Evolutionary conservation across 2,329 filamentous ascomycete genomes (phyloP).

Genomic region (Cryphonectria carpinicola): DNA sequence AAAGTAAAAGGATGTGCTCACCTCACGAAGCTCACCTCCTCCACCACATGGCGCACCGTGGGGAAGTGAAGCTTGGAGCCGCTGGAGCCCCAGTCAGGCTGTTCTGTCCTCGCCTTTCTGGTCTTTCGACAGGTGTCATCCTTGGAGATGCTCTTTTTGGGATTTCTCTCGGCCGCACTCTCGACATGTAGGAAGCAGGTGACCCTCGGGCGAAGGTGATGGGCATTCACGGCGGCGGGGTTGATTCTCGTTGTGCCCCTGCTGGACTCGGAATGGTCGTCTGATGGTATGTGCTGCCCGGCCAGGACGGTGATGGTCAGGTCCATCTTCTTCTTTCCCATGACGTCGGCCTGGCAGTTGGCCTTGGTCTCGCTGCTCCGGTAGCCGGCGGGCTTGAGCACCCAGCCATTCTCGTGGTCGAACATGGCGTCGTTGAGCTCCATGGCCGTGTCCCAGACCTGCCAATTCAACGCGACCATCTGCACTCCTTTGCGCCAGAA

Average conservation of each 20-base stretch:
- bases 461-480: conserved; percentile 99
- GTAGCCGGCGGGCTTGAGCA: conserved; percentile 80
- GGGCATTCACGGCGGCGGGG: conserved; percentile 49
- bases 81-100: conserved; percentile 63
- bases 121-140: conserved; percentile 46
- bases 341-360: conserved; percentile 48
- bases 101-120: conserved; percentile 55
- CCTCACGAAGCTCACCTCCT: conserved; percentile 74
- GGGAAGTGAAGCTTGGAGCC: conserved; percentile 61
- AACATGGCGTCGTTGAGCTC: conserved; percentile 99
- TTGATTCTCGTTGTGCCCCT: conserved; percentile 34
- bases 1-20: conserved; percentile 38
- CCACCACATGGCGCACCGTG: conserved; percentile 61
- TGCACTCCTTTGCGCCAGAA: conserved; percentile 95
- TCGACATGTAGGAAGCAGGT: conserved; percentile 83
- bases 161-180: conserved; percentile 47
- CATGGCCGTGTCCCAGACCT: conserved; percentile 90
- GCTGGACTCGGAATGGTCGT: conserved; percentile 41
- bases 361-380: conserved; percentile 48
- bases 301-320: conserved; percentile 75
- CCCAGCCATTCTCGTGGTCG: conserved; percentile 80
- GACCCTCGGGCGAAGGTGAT: conserved; percentile 71
- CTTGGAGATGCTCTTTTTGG: conserved; percentile 36
- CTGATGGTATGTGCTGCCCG: conserved; percentile 69
- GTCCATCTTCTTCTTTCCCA: conserved; percentile 60